These are phyloP conservation scores for Avena sativa DNA, from an alignment of 176 grass and related monocot genomes.

Conservation along the genomic window DNA sequence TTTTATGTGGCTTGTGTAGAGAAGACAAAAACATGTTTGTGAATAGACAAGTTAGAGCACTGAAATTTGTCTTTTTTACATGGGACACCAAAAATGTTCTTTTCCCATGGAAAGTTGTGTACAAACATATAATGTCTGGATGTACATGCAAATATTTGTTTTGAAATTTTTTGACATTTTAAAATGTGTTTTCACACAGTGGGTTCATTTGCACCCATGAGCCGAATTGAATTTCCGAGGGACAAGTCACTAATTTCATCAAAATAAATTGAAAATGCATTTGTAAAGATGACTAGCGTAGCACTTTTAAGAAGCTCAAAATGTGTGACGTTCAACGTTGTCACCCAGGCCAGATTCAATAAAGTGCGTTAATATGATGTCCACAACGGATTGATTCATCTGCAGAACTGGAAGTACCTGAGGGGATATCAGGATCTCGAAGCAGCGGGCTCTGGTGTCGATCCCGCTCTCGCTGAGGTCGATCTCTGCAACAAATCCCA, in stretches of 20 bases:
- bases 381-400: not conserved
- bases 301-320: slow-evolving; percentile 24
- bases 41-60: too few species aligned
- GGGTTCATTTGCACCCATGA: too few species aligned
- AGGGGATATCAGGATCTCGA: slow-evolving; percentile 78
- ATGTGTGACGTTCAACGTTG: not conserved
- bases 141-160: too few species aligned
- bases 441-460: slow-evolving; percentile 70
- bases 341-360: slow-evolving; percentile 24
- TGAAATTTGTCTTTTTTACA: too few species aligned
- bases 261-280: slow-evolving; percentile 1
- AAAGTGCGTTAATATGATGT: not conserved
- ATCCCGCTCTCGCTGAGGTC: slow-evolving; percentile 85
- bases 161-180: too few species aligned
- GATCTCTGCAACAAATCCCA: slow-evolving; percentile 64
- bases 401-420: slow-evolving; percentile 52
- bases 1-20: too few species aligned
- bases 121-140: too few species aligned
- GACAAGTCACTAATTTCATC: not conserved
- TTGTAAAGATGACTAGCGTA: not conserved
- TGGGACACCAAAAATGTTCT: too few species aligned
- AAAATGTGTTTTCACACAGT: too few species aligned
- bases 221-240: not conserved
- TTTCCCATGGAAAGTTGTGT: too few species aligned
- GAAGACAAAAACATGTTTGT: too few species aligned